phyloP scores from a whole-genome alignment of 345 rosid species.

The Rhodamnia rubescens region DNA sequence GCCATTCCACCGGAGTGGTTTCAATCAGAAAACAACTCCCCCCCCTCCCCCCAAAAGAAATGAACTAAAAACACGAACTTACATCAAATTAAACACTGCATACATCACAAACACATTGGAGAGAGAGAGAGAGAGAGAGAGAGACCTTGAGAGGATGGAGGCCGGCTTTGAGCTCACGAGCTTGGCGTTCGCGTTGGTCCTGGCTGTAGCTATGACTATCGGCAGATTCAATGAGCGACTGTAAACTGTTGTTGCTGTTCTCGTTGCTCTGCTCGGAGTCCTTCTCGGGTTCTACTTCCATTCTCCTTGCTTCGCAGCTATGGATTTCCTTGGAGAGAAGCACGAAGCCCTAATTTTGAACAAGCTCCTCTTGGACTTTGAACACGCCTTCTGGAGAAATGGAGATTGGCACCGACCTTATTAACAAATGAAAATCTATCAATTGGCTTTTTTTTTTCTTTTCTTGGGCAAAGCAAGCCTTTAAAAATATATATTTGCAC shows the following conservation, averaged over 20 bases:
- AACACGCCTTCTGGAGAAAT: neutral
- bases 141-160: conserved; percentile 86
- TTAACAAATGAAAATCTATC: neutral
- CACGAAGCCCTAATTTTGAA: neutral
- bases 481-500: neutral
- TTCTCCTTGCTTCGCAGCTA: neutral
- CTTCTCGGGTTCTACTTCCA: conserved; percentile 54
- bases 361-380: neutral
- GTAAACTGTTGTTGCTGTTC: neutral
- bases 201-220: conserved; percentile 2
- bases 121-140: neutral
- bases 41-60: neutral
- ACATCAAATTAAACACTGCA: neutral
- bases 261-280: conserved; percentile 39
- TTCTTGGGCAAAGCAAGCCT: accelerated
- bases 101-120: neutral
- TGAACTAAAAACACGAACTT: neutral
- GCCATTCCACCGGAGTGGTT: neutral
- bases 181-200: conserved; percentile 49
- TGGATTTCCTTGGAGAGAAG: neutral
- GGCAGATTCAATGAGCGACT: conserved; percentile 4
- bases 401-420: neutral
- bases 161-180: conserved; percentile 73
- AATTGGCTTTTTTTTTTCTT: neutral
- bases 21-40: neutral